A percentile compares a stretch with the other conserved stretches of the same genome.
Evolutionary conservation across 2,329 filamentous ascomycete species (phyloP).

Genomic region (Pseudogymnoascus sp.): DNA sequence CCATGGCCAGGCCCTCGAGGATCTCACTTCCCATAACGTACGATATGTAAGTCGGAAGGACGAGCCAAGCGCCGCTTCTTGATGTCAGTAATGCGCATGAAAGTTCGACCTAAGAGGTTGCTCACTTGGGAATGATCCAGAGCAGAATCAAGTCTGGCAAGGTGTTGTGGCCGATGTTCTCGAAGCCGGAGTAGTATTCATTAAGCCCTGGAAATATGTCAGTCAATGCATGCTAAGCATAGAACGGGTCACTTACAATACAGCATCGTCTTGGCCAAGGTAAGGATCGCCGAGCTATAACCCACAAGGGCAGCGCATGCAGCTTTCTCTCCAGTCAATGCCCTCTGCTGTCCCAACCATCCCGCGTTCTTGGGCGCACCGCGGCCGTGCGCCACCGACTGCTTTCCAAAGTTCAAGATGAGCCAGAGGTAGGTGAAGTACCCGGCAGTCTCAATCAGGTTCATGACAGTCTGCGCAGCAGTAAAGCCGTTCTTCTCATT

Average conservation of each 20-base stretch:
- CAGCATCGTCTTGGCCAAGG: conserved; percentile 60
- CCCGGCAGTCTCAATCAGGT: conserved; percentile 51
- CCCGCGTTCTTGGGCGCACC: conserved; percentile 34
- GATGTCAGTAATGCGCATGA: conserved; percentile 19
- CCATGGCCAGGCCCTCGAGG: conserved; percentile 48
- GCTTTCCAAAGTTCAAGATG: conserved; percentile 39
- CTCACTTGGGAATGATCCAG: conserved; percentile 64
- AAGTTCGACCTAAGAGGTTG: conserved; percentile 15
- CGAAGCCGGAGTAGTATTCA: conserved; percentile 54
- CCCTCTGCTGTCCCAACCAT: conserved; percentile 43
- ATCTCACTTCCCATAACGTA: conserved; percentile 57
- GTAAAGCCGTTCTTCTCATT: conserved; percentile 58
- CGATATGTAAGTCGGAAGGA: conserved; percentile 57
- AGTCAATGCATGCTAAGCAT: conserved; percentile 2
- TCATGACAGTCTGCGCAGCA: conserved; percentile 54
- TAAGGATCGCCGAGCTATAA: conserved; percentile 56
- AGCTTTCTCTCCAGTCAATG: conserved; percentile 45
- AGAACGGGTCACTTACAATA: conserved; percentile 49
- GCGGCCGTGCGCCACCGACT: conserved; percentile 26
- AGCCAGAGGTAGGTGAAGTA: conserved; percentile 56
- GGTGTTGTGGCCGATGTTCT: conserved; percentile 58
- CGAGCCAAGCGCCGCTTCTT: conserved; percentile 56
- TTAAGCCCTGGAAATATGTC: conserved; percentile 43
- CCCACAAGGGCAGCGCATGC: conserved; percentile 52
- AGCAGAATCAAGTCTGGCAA: conserved; percentile 45